phyloP scores from a whole-genome alignment of 177 flowering plant species.

The Vitis hybrid region DNA sequence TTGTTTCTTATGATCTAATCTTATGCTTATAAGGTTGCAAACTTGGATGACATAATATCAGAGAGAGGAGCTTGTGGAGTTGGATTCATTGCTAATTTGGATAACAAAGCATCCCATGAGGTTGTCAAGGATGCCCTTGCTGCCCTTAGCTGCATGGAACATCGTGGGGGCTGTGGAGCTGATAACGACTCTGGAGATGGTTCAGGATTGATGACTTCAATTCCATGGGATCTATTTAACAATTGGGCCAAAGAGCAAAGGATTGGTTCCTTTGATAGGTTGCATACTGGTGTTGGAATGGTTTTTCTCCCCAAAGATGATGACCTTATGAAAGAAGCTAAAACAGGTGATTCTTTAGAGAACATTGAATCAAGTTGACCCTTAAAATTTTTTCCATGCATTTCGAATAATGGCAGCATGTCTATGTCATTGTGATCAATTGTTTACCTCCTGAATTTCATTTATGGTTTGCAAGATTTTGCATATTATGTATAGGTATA shows the following conservation, averaged over 20 bases:
- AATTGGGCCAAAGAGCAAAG: slow-evolving; percentile 81
- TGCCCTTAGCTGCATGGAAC: slow-evolving; percentile 99
- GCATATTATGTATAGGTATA: too few species aligned
- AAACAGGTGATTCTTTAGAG: slow-evolving; percentile 52
- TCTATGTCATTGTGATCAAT: background rate
- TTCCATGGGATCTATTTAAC: slow-evolving; percentile 91
- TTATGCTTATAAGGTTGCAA: slow-evolving; percentile 54
- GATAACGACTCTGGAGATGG: slow-evolving; percentile 99
- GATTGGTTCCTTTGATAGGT: slow-evolving; percentile 64
- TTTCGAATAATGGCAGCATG: background rate
- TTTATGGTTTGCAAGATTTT: too few species aligned
- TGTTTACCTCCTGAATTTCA: too few species aligned
- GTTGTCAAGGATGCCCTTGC: slow-evolving; percentile 82
- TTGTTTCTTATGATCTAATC: slow-evolving; percentile 1
- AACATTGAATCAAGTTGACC: slow-evolving; percentile 6
- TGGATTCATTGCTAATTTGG: slow-evolving; percentile 93
- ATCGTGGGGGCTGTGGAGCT: slow-evolving; percentile 99
- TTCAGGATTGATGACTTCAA: slow-evolving; percentile 91
- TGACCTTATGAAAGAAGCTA: slow-evolving; percentile 57
- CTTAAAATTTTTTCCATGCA: slow-evolving; percentile 1
- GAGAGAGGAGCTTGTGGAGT: slow-evolving; percentile 99
- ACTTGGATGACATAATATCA: slow-evolving; percentile 80
- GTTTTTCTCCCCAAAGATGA: slow-evolving; percentile 85
- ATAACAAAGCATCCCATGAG: slow-evolving; percentile 73
- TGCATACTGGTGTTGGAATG: slow-evolving; percentile 97